Conservation (phyloP, 148 eudicot genomes). For the Rhododendron ferrugineum region DNA sequence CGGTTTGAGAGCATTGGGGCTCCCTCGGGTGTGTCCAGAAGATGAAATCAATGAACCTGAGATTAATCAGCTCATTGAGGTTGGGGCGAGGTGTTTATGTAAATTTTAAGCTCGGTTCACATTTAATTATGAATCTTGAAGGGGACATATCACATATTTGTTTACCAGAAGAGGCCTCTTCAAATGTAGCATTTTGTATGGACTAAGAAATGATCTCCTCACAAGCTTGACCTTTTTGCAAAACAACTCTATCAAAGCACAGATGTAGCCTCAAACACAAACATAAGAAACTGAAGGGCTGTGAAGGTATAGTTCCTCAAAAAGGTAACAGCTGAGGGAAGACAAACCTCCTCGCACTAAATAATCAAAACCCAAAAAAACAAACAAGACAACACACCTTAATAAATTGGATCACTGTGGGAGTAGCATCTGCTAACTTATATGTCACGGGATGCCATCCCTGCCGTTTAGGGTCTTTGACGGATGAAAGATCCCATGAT, state of each 20-base stretch:
- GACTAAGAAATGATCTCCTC: neutral
- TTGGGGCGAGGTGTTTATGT: neutral
- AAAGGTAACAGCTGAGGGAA: neutral
- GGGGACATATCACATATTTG: neutral
- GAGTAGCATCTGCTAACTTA: constrained; percentile 84
- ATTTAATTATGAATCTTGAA: neutral
- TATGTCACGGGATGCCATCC: constrained; percentile 97
- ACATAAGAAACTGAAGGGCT: neutral
- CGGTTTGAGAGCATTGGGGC: neutral
- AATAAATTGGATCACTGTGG: constrained; percentile 60
- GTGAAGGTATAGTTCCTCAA: neutral
- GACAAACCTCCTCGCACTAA: neutral
- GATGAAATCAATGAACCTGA: neutral
- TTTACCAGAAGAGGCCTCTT: neutral
- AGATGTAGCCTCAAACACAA: neutral
- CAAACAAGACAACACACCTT: constrained; percentile 40
- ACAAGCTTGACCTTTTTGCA: neutral
- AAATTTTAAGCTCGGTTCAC: neutral
- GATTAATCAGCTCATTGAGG: neutral
- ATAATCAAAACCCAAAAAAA: neutral
- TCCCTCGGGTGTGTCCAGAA: neutral
- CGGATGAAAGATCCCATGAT: constrained; percentile 74
- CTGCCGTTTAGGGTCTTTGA: constrained; percentile 60
- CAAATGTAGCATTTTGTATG: neutral
- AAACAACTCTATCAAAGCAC: neutral